Conservation (phyloP, 805 yeast species). For the Nakazawaea laoshanensis region DNA sequence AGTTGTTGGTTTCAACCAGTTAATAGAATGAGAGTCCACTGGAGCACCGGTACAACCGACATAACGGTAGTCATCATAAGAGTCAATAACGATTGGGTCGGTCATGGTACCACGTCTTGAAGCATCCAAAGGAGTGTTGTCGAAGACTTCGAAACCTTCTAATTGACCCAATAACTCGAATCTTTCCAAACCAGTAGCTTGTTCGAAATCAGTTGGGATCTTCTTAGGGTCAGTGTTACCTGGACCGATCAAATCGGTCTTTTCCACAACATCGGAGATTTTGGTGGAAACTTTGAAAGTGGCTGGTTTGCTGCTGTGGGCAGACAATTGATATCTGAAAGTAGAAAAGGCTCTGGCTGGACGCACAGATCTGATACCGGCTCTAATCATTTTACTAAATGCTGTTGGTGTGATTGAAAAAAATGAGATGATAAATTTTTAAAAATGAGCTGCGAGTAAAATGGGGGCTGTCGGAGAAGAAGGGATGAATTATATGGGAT, state of each 20-base stretch:
- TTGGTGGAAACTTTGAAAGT: conserved; percentile 53
- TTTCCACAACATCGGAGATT: conserved; percentile 73
- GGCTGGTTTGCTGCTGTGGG: conserved; percentile 7
- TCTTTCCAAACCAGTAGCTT: conserved; percentile 98
- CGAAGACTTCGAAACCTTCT: conserved; percentile 93
- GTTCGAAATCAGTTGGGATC: conserved; percentile 90
- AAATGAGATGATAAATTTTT: too few relatives aligned
- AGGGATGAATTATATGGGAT: too few relatives aligned
- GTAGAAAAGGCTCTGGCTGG: conserved; percentile 27
- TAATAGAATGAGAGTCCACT: conserved; percentile 81
- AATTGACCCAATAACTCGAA: conserved; percentile 87
- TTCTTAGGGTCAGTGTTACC: conserved; percentile 76
- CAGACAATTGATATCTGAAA: conserved; percentile 15
- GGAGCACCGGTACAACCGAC: conserved; percentile 98
- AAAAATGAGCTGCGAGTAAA: too few relatives aligned
- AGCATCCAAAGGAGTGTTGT: conserved; percentile 77
- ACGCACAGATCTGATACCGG: conserved; percentile 25
- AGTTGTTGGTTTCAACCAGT: conserved; percentile 87
- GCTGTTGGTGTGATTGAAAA: neutral
- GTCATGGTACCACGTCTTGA: conserved; percentile 86
- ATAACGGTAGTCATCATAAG: conserved; percentile 87
- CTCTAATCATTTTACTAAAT: conserved; percentile 19
- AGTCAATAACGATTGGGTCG: conserved; percentile 84
- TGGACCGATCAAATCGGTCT: conserved; percentile 73
- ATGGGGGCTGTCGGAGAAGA: too few relatives aligned